phyloP scores from a whole-genome alignment of 768 basidiomycete genomes.

The Butyriboletus loyo region DNA sequence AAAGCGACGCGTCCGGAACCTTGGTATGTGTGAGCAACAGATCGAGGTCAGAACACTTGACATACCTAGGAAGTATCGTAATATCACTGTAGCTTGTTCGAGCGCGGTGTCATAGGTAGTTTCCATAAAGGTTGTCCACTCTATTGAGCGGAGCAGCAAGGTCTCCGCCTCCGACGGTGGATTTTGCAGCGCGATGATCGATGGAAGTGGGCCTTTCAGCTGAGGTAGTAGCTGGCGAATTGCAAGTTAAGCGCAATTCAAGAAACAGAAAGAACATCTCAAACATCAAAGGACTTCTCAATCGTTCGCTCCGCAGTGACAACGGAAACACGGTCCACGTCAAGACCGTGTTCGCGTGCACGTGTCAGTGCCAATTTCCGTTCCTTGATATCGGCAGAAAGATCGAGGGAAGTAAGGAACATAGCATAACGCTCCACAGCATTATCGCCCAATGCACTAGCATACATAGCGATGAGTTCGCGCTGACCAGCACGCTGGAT shows the following conservation, averaged over 20 bases:
- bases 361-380: conserved; percentile 67
- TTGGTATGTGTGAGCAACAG: conserved; percentile 26
- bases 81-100: conserved; percentile 82
- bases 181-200: conserved; percentile 54
- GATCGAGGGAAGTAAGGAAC: conserved; percentile 78
- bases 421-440: conserved; percentile 89
- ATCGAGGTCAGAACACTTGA: not conserved
- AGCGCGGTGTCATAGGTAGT: conserved; percentile 76
- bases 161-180: conserved; percentile 56
- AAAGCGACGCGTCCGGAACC: conserved; percentile 73
- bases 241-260: conserved; percentile 7
- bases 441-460: conserved; percentile 84
- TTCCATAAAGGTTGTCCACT: conserved; percentile 85
- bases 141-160: conserved; percentile 79
- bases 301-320: conserved; percentile 78
- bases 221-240: conserved; percentile 47
- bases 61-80: conserved; percentile 88
- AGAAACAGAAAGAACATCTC: conserved; percentile 12
- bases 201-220: conserved; percentile 57
- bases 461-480: conserved; percentile 91
- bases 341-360: conserved; percentile 81
- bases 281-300: conserved; percentile 63
- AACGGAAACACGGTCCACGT: conserved; percentile 75
- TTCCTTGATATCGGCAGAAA: conserved; percentile 59
- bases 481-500: conserved; percentile 69